Base-by-base conservation (phyloP, 2,329 filamentous ascomycete genomes). In the Cercospora sp. region DNA sequence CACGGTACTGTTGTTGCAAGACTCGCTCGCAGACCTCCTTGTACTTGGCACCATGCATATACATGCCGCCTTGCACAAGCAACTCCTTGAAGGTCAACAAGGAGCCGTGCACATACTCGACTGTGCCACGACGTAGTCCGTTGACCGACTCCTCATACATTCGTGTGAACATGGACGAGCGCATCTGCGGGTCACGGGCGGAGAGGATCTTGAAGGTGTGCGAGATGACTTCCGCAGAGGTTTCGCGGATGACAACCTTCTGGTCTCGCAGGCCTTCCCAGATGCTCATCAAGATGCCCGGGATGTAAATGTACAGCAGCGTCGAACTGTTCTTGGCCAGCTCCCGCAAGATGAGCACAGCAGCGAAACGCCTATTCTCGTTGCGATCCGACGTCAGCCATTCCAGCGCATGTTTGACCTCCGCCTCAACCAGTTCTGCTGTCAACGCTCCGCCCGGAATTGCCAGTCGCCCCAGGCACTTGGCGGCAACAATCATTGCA, bases 141-240 rank as follows among this genome's bases (percentile, higher is more conserved):
- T 87, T 85, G 68, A 92, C 86, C 18, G 93, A 89, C 80, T 97
- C 94, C 61, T 91, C 89, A 79, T 96, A 95, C 75, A 98, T 96
- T 78, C 94, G 92, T 66, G 87, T 87, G 84, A 98, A 96, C 91
- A 92, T 97, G 51, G 90, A 86, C 76, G 91, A 87, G 76, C 94
- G 93, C 83, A 96, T 90, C 73, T 91, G 89, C 73, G 92, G 90
- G 77, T 99, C 96, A 82, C 95, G 89, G 75, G 96, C 92, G 62
- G 93, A 90, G 71, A 99, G 95, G 72, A 99, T 98, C 77, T 94
- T 91, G 81, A 99, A 96, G 79, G 94, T 97, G 70, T 94, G 93
- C 73, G 93, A 95, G 72, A 98, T 92, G 1, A 94, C 93, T 77
- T 98, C 93, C 18, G 93, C 93, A 5, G 95, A 94, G 0, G 93